Evolutionary conservation across 352 stramenopile genomes (phyloP).

Genomic region (Globisporangium acanthophoron): DNA sequence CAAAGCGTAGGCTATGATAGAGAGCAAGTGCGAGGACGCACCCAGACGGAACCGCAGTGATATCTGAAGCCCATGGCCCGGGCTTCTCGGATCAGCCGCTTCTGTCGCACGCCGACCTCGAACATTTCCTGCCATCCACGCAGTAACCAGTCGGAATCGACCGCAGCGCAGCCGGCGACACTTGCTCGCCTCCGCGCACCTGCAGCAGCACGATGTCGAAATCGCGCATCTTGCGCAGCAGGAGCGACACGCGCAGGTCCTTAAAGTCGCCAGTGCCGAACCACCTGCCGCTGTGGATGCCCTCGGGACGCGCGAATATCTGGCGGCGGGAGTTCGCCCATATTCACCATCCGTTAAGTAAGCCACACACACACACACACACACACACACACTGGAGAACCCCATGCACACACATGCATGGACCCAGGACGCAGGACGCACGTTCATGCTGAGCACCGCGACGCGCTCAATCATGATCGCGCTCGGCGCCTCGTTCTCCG

Average conservation of each 20-base stretch:
- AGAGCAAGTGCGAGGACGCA: slow-evolving; percentile 1
- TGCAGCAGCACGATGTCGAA: slow-evolving; percentile 74
- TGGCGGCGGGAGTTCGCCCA: slow-evolving; percentile 11
- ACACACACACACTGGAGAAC: neutral
- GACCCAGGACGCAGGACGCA: slow-evolving; percentile 14
- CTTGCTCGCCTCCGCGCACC: slow-evolving; percentile 6
- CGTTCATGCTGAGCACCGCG: slow-evolving; percentile 66
- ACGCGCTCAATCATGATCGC: slow-evolving; percentile 35
- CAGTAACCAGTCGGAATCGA: neutral
- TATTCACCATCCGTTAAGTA: too few relatives aligned
- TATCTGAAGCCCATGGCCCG: slow-evolving; percentile 60
- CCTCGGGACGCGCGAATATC: slow-evolving; percentile 72
- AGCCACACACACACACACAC: neutral
- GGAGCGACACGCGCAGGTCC: slow-evolving; percentile 54
- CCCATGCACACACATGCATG: slow-evolving; percentile 1
- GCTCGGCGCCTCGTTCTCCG: slow-evolving; percentile 1
- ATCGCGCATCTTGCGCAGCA: slow-evolving; percentile 65
- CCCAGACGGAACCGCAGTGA: slow-evolving; percentile 70
- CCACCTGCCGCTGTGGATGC: slow-evolving; percentile 73
- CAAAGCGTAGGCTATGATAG: neutral
- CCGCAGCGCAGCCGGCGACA: neutral
- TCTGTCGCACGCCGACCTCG: slow-evolving; percentile 53
- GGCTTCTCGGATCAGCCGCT: slow-evolving; percentile 46
- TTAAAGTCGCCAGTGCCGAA: slow-evolving; percentile 70
- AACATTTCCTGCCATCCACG: slow-evolving; percentile 60